Conservation (phyloP, 169 alveolate species). For the Cryptosporidium ubiquitum region DNA sequence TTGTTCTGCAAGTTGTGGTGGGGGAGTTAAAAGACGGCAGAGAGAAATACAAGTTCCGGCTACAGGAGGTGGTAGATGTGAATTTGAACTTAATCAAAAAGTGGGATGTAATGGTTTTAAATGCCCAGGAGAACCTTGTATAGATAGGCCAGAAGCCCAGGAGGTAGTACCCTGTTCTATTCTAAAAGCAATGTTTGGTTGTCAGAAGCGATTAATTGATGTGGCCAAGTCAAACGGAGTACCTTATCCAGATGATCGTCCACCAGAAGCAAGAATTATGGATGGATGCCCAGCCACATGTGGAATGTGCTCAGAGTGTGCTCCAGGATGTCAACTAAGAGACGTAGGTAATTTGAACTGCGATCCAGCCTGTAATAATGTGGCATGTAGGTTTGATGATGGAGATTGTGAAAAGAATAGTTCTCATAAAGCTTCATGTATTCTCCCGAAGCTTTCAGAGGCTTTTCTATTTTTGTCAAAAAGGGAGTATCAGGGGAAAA, state of each 20-base stretch:
- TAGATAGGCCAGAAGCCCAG: constrained; percentile 78
- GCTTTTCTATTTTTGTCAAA: neutral
- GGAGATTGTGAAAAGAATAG: constrained; percentile 82
- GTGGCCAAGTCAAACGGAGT: constrained; percentile 76
- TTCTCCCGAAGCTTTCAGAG: constrained; percentile 42
- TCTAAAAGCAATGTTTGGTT: constrained; percentile 78
- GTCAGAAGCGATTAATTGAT: constrained; percentile 75
- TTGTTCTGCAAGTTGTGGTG: constrained; percentile 80
- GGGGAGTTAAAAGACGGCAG: constrained; percentile 78
- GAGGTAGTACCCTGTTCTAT: constrained; percentile 78
- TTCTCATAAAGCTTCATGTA: constrained; percentile 7
- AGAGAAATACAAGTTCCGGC: constrained; percentile 75
- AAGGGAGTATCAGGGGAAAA: neutral
- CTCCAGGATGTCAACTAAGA: constrained; percentile 81
- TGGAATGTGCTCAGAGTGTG: constrained; percentile 79
- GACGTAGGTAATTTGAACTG: constrained; percentile 81
- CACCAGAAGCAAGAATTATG: constrained; percentile 79
- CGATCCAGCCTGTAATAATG: constrained; percentile 79
- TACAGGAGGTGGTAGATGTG: constrained; percentile 65
- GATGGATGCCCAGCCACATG: constrained; percentile 81
- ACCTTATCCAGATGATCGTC: constrained; percentile 76
- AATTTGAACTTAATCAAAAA: constrained; percentile 40
- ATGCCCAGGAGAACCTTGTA: constrained; percentile 77
- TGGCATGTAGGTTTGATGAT: constrained; percentile 78
- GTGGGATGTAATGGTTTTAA: constrained; percentile 75